These are phyloP conservation scores for Elsinoe australis DNA, from an alignment of 2,329 filamentous ascomycete species.

Conservation along the genomic window DNA sequence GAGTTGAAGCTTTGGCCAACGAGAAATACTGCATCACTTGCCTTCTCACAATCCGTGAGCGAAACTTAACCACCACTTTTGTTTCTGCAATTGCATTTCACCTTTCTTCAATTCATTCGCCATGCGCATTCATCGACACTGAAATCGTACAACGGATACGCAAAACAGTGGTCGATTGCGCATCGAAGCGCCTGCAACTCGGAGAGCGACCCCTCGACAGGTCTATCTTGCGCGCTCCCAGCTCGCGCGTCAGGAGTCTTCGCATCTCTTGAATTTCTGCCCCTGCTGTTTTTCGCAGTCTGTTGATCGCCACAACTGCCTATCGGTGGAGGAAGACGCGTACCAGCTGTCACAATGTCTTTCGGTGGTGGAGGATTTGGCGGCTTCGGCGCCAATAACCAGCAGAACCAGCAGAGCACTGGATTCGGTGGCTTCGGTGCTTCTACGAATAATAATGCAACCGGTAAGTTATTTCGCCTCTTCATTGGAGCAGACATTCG, in stretches of 20 bases:
- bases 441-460: constrained; percentile 20
- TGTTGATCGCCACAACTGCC: too few relatives aligned
- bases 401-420: constrained; percentile 63
- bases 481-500: background rate
- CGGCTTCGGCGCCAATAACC: constrained; percentile 69
- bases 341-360: constrained; percentile 17
- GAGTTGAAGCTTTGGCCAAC: constrained; percentile 8
- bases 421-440: constrained; percentile 43
- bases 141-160: background rate
- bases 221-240: constrained; percentile 8
- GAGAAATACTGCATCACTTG: constrained; percentile 8
- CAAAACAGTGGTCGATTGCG: background rate
- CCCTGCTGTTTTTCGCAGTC: too few relatives aligned
- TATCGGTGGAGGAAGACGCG: too few relatives aligned
- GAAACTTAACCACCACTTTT: background rate
- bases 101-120: background rate
- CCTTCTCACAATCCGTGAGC: background rate
- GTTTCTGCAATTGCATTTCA: constrained; percentile 4
- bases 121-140: background rate
- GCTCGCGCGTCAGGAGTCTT: constrained; percentile 16
- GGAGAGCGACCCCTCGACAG: background rate
- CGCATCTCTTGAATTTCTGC: background rate
- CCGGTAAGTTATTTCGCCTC: constrained; percentile 22
- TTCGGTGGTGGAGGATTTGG: constrained; percentile 18
- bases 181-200: background rate